Evolutionary conservation across 176 grass and related monocot species (phyloP).

Genomic region (Triticum urartu): DNA sequence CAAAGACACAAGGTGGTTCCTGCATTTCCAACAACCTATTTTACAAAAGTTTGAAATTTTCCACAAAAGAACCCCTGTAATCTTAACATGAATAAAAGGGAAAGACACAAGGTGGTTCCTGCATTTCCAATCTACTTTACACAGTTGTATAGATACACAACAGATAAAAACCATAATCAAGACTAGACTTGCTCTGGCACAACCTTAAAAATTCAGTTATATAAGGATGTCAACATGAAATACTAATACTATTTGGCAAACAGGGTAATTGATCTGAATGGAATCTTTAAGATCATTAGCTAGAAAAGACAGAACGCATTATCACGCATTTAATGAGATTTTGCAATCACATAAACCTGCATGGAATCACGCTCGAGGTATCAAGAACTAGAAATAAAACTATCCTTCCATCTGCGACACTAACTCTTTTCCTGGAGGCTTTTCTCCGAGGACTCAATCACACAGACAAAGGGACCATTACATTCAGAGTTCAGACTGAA

Average conservation of each 20-base stretch:
- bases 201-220: background rate
- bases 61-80: background rate
- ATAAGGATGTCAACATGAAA: background rate
- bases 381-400: background rate
- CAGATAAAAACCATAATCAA: background rate
- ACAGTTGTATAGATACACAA: background rate
- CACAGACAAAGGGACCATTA: background rate
- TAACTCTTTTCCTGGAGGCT: background rate
- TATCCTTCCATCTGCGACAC: background rate
- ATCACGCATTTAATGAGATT: background rate
- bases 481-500: background rate
- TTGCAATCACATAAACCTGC: background rate
- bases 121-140: background rate
- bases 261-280: background rate
- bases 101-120: background rate
- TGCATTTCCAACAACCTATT: background rate
- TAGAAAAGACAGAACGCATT: background rate
- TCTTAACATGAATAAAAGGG: background rate
- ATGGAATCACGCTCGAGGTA: slow-evolving; percentile 8
- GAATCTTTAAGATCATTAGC: background rate
- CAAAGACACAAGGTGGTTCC: background rate
- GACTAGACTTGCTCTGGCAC: background rate
- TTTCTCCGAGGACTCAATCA: background rate
- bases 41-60: background rate
- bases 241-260: background rate